phyloP scores from a whole-genome alignment of 495 filamentous ascomycete species.

The Choiromyces venosus region DNA sequence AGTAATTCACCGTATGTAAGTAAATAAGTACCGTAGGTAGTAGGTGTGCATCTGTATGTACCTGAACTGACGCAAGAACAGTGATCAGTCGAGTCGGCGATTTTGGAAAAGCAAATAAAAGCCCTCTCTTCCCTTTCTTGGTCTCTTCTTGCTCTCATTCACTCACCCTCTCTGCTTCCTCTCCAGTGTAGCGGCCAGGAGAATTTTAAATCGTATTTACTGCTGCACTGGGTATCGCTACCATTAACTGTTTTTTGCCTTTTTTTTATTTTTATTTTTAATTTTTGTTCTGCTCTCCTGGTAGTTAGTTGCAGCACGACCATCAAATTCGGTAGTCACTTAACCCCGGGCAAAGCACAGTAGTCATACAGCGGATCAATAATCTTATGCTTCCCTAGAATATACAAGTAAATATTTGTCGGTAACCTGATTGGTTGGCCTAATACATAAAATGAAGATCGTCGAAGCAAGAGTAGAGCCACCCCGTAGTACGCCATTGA shows the following conservation, averaged over 20 bases:
- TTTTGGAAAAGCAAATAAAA: background rate
- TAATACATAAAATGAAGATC: background rate
- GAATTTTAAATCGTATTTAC: background rate
- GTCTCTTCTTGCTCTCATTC: no score
- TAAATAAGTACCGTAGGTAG: no score
- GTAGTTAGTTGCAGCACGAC: background rate
- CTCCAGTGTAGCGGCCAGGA: background rate
- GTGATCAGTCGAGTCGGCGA: background rate
- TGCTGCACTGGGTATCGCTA: background rate
- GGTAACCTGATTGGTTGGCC: background rate
- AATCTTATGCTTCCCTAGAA: background rate
- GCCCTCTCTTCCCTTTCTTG: background rate
- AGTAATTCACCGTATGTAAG: background rate
- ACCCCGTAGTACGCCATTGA: background rate
- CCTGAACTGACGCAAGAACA: background rate
- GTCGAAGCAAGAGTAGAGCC: background rate
- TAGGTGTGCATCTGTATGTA: background rate
- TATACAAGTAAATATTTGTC: background rate
- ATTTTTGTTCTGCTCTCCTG: background rate
- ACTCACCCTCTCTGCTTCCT: background rate
- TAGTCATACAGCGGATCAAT: background rate
- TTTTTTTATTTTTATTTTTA: background rate
- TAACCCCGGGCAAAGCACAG: background rate
- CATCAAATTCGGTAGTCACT: background rate
- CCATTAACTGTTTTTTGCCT: background rate